Percentiles rank a stretch among this genome's conserved stretches.
These are phyloP conservation scores for Colletotrichum navitas DNA, from an alignment of 2,329 filamentous ascomycete species.

Conservation along the genomic window DNA sequence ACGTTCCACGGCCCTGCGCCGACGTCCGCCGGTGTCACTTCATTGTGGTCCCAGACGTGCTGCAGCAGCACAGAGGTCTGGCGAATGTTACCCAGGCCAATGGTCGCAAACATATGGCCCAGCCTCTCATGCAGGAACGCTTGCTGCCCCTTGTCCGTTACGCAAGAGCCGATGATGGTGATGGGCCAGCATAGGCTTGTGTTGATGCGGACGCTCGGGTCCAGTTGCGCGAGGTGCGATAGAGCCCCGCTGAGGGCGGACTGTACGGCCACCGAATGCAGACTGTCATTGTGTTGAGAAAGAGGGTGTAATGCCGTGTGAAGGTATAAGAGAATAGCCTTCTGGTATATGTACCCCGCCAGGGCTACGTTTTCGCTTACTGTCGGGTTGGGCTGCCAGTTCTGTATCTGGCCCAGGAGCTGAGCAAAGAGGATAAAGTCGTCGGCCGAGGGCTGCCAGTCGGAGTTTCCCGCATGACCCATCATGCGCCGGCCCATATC, in stretches of 20 bases:
- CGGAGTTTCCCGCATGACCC: slow-evolving; percentile 45
- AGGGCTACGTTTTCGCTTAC: slow-evolving; percentile 54
- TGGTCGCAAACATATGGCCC: slow-evolving; percentile 51
- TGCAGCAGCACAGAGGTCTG: slow-evolving; percentile 57
- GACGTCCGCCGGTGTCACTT: slow-evolving; percentile 8
- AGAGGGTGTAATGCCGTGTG: slow-evolving; percentile 40
- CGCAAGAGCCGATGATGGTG: slow-evolving; percentile 54
- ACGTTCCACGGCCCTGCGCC: slow-evolving; percentile 57
- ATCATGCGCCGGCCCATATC: slow-evolving; percentile 57
- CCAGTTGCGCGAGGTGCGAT: slow-evolving; percentile 49
- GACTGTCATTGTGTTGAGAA: not conserved
- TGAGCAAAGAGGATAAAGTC: slow-evolving; percentile 59
- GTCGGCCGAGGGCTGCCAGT: slow-evolving; percentile 50
- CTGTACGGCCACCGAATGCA: slow-evolving; percentile 13
- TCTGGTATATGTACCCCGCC: slow-evolving; percentile 59
- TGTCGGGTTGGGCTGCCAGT: slow-evolving; percentile 53
- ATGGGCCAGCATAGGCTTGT: slow-evolving; percentile 57
- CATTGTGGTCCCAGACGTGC: slow-evolving; percentile 54
- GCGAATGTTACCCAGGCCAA: slow-evolving; percentile 61
- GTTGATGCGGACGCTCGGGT: slow-evolving; percentile 52
- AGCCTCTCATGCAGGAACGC: slow-evolving; percentile 52
- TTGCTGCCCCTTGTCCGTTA: slow-evolving; percentile 51
- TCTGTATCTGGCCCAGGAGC: slow-evolving; percentile 57
- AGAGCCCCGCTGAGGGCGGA: slow-evolving; percentile 49
- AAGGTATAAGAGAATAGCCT: slow-evolving; percentile 59